Base-by-base conservation (phyloP, 345 rosid species). In the Draba incana region DNA sequence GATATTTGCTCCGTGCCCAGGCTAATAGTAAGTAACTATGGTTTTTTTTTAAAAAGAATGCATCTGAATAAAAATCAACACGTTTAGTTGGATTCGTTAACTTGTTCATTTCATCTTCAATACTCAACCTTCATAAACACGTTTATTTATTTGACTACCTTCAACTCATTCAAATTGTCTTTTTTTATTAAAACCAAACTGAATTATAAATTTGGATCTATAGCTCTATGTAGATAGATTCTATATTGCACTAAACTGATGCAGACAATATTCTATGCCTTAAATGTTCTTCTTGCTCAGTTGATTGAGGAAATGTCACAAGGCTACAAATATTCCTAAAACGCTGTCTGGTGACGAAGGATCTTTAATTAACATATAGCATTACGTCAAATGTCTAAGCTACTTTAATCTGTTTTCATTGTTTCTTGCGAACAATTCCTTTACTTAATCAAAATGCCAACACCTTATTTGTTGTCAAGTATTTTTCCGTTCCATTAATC, bases 251-350 rank as follows among this genome's bases (percentile, higher is more conserved):
- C 39, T 42, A 28, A 39, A 54, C 33, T 24, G 57, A 30, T 10
- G 51, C 12, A 47, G 58, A 56, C 59, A 64, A 37, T 43, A 72
- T 50, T 64, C 75, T 45, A 10, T 64, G 53, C 59, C 52, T 48
- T 64, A 16, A 10, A 57, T 57, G 30, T 64, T 48, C 45, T 13
- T 16, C 30, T 49, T 57, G n/a, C n/a, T 16, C 47, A 56, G 39
- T 30, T 28, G 16, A 48, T 50, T 5, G 11, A 35, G 6, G 44
- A 58, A 49, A 66, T 15, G 67, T 66, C 62, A 59, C 3, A 72
- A 28, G 11, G 0, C 64, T 57, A 61, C 60, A 42, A 13, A 61
- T n/a, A 33, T 31, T 31, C 62, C 6, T 24, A 42, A 59, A 56
- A 24, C 10, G 41, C 58, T 10, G 23, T 38, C 48, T 58, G 39